Evolutionary conservation across 1,284 basidiomycete genomes (phyloP), one percentile per base, ranked within the genome.

Genomic region (Fomitopsis pinicola): DNA sequence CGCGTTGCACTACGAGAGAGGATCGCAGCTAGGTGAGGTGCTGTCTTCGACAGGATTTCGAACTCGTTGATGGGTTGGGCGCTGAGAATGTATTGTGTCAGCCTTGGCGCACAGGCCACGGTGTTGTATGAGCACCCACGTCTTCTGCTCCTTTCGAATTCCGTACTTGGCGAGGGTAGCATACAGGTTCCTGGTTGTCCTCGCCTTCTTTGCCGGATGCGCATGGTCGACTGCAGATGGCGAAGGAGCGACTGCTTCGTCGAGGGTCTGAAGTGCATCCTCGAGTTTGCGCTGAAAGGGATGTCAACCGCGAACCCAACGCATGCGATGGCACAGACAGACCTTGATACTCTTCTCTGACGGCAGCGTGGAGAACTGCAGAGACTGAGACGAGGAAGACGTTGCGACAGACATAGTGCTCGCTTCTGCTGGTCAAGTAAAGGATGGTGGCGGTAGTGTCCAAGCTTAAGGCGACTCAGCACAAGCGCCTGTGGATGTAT

Each of bases 81-180:
- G 62, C 63, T 72, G 66, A 59, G 64, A 64, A 66, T 56, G 26
- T 26, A 50, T 44, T 59, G 46, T 52, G n/a, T 42, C 45, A 42
- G 53, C 58, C 36, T 26, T 10, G 26, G 17, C 50, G 50, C 54
- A 36, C 22, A 42, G 8, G 35, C 6, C 38, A 35, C 60, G 58
- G 40, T 35, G 58, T 58, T 42, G 56, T 55, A 57, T 62, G 66
- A 64, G 62, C 64, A 78, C 81, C 72, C 68, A 85, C 81, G 72
- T 70, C 59, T 70, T 69, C 30, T 77, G 65, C 63, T 82, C 79
- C 66, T 81, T 86, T 68, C 79, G 83, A 61, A 88, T 81, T 1
- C 89, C 87, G 69, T 91, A 90, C 75, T 90, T 92, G 57, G 86
- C 80, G 38, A 92, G 77, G 1, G 88, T 88, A 1, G 89, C 84